These are phyloP conservation scores for Allium cepa DNA, from an alignment of 106 monocot species.

Conservation along the genomic window DNA sequence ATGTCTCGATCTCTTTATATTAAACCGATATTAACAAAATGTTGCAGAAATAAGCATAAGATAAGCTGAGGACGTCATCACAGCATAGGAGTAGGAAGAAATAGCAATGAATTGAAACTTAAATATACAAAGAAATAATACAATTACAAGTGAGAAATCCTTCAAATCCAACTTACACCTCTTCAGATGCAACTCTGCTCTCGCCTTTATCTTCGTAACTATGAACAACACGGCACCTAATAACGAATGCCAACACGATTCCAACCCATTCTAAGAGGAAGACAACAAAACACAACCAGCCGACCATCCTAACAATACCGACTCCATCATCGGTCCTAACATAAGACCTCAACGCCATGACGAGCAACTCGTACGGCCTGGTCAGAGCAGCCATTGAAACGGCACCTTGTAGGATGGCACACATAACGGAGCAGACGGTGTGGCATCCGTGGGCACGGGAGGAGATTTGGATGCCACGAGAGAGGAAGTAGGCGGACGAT, in stretches of 20 bases:
- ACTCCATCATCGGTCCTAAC: constrained; percentile 61
- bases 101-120: no score
- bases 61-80: no score
- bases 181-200: no score
- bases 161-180: no score
- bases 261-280: constrained; percentile 85
- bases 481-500: constrained; percentile 49
- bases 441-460: constrained; percentile 64
- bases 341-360: constrained; percentile 50
- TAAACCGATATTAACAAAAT: no score
- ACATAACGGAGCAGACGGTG: constrained; percentile 73
- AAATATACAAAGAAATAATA: no score
- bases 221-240: constrained; percentile 72
- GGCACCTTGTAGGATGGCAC: constrained; percentile 87
- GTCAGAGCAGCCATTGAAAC: constrained; percentile 66
- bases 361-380: constrained; percentile 55
- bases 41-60: no score
- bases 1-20: no score
- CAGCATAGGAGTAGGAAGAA: no score
- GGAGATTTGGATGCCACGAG: constrained; percentile 40
- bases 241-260: constrained; percentile 56
- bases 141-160: no score
- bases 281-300: constrained; percentile 59
- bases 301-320: constrained; percentile 70
- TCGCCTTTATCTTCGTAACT: constrained; percentile 17